Evolutionary conservation across 495 filamentous ascomycete species (phyloP), one percentile per base, ranked within the genome.

Genomic region (Hypoxylon cercidicola): DNA sequence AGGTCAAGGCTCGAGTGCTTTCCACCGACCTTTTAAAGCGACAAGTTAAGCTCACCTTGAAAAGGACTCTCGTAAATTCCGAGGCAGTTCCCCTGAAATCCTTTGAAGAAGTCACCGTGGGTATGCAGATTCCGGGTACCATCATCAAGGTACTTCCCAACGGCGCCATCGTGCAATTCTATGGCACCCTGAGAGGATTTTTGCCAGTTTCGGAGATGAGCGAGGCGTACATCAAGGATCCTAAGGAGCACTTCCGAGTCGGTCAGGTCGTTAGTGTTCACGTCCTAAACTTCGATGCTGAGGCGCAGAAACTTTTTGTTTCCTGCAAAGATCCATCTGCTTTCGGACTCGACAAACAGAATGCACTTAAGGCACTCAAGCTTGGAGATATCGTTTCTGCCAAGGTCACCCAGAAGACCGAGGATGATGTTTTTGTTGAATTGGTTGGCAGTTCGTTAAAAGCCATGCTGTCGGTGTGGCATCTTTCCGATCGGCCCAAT

Each of bases 121-220:
- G 92, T 6, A 81, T 87, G 56, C 89, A 93, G 65, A 88, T 87
- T 21, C 89, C 88, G 16, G 96, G 94, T 58, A 97, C 93, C 6
- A 87, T 99, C 50, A 79, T 96, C 62, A 95, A 87, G 44, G 74
- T 98, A 11, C 78, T 93, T 43, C 72, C 82, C 18, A 85, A 86
- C 63, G 96, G 95, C 57, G 95, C 94, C 11, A 85, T 96, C 18
- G 90, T 98, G 48, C 93, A 97, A 67, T 99, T 97, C 79, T 98
- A 93, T 70, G 92, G 93, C 19, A 75, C 81, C 8, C 78, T 97
- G 37, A 84, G 86, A 46, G 96, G 87, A 10, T 98, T 94, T 77
- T 83, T 99, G 55, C 94, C 95, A 1, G 87, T 96, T 2, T 90
- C 90, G 2, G 94, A 99, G 72, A 98, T 99, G 96, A 97, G 93